Evolutionary conservation across 2,329 filamentous ascomycete species (phyloP).

Genomic region (Xylariales sp.): DNA sequence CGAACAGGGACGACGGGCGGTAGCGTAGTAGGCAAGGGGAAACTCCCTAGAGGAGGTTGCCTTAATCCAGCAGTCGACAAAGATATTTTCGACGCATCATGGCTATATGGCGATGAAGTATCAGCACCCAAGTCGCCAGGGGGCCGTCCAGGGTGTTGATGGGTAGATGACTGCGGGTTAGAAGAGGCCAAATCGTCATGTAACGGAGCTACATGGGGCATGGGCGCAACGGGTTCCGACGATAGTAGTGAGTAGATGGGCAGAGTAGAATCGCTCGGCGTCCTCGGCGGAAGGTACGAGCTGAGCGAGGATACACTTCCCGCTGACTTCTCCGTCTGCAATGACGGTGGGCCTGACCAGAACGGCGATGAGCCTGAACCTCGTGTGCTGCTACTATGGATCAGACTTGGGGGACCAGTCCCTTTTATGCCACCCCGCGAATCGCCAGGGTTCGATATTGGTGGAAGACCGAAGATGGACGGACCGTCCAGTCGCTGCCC

Average conservation of each 20-base stretch:
- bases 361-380: constrained; percentile 19
- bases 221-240: constrained; percentile 27
- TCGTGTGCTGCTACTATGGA: constrained; percentile 11
- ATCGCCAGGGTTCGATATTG: constrained; percentile 15
- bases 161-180: neutral
- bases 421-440: constrained; percentile 18
- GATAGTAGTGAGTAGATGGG: constrained; percentile 51
- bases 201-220: constrained; percentile 9
- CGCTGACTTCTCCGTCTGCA: constrained; percentile 42
- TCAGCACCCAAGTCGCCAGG: constrained; percentile 1
- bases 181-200: neutral
- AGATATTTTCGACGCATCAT: constrained; percentile 1
- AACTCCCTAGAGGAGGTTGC: constrained; percentile 2
- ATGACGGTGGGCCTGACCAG: constrained; percentile 32
- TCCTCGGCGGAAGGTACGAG: constrained; percentile 36
- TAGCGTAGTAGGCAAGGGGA: neutral
- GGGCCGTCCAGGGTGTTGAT: constrained; percentile 8
- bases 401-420: constrained; percentile 15
- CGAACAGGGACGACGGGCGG: neutral
- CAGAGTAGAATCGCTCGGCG: constrained; percentile 44
- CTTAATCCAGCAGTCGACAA: constrained; percentile 2
- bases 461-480: constrained; percentile 13
- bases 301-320: constrained; percentile 38
- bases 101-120: neutral
- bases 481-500: constrained; percentile 16